A percentile compares a stretch with the other conserved stretches of the same genome.
Evolutionary conservation across 164 flowering plant genomes (phyloP).

Genomic region (Liquidambar formosana): DNA sequence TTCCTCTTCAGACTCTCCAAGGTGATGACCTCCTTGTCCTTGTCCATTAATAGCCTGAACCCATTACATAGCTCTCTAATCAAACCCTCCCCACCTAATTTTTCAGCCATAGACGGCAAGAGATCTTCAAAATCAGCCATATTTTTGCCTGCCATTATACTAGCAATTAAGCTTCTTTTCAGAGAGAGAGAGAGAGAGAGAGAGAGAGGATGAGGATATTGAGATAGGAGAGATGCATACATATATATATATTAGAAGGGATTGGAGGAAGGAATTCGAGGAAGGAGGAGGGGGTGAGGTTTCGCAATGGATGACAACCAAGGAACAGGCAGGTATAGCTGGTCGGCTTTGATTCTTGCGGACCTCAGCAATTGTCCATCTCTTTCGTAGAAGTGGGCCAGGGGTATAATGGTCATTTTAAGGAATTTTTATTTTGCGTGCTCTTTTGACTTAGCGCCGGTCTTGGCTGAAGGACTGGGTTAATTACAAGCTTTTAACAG

Average conservation of each 20-base stretch:
- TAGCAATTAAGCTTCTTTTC: background rate
- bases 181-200: constrained; percentile 5
- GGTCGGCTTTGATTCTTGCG: constrained; percentile 20
- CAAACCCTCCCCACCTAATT: constrained; percentile 53
- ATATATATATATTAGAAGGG: background rate
- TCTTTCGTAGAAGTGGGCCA: constrained; percentile 17
- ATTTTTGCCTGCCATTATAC: constrained; percentile 17
- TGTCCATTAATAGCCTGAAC: constrained; percentile 51
- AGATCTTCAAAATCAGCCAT: constrained; percentile 42
- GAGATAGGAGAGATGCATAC: background rate
- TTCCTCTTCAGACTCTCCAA: constrained; percentile 53
- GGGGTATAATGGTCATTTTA: constrained; percentile 13
- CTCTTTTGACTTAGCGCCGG: background rate
- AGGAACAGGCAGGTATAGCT: constrained; percentile 18
- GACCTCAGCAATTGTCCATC: constrained; percentile 13
- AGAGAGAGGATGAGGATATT: background rate
- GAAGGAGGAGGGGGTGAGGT: background rate
- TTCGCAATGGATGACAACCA: constrained; percentile 29
- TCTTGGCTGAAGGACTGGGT: background rate
- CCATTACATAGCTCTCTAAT: constrained; percentile 62
- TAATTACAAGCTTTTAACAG: background rate
- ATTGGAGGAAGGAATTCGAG: background rate
- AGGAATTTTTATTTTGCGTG: background rate
- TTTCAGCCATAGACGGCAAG: constrained; percentile 50
- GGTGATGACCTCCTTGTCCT: constrained; percentile 49